Evolutionary conservation across 192 early-diverging fungal species (phyloP).

Genomic region (Martensiomyces pterosporus): DNA sequence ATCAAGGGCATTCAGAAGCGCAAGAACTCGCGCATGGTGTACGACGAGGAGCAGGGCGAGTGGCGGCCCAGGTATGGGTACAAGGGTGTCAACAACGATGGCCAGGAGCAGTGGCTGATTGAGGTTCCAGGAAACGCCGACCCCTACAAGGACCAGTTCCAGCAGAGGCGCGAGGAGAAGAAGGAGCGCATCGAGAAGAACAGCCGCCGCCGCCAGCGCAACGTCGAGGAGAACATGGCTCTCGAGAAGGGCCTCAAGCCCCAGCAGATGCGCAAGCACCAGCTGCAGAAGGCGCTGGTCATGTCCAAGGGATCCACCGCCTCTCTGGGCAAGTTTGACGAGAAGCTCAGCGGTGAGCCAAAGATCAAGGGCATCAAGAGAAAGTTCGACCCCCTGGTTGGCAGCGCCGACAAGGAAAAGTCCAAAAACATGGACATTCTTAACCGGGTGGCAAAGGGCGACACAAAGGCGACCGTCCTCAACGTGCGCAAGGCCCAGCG

Average conservation of each 20-base stretch:
- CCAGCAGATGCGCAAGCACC: conserved; percentile 61
- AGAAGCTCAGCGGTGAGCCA: conserved; percentile 71
- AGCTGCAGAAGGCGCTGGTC: conserved; percentile 68
- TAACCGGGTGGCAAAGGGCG: conserved; percentile 59
- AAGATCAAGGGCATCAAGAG: conserved; percentile 78
- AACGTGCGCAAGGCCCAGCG: conserved; percentile 51
- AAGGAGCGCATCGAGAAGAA: conserved; percentile 87
- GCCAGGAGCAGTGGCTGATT: conserved; percentile 85
- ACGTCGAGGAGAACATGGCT: conserved; percentile 74
- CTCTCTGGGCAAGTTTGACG: conserved; percentile 89
- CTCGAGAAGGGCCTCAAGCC: conserved; percentile 53
- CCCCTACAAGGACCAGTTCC: conserved; percentile 85
- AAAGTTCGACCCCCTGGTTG: conserved; percentile 63
- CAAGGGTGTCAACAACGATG: conserved; percentile 71
- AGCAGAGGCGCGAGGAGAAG: conserved; percentile 74
- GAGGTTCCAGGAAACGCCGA: conserved; percentile 83
- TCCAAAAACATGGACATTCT: conserved; percentile 63
- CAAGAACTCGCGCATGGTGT: conserved; percentile 80
- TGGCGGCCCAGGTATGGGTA: conserved; percentile 90
- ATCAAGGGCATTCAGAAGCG: conserved; percentile 87
- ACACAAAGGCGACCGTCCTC: conserved; percentile 29
- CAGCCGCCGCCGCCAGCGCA: conserved; percentile 77
- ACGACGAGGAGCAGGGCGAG: conserved; percentile 76
- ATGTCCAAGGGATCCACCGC: conserved; percentile 84
- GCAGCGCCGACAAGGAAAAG: conserved; percentile 67